phyloP scores from a whole-genome alignment of 2,329 filamentous ascomycete species.

The Chaetomium sp. region DNA sequence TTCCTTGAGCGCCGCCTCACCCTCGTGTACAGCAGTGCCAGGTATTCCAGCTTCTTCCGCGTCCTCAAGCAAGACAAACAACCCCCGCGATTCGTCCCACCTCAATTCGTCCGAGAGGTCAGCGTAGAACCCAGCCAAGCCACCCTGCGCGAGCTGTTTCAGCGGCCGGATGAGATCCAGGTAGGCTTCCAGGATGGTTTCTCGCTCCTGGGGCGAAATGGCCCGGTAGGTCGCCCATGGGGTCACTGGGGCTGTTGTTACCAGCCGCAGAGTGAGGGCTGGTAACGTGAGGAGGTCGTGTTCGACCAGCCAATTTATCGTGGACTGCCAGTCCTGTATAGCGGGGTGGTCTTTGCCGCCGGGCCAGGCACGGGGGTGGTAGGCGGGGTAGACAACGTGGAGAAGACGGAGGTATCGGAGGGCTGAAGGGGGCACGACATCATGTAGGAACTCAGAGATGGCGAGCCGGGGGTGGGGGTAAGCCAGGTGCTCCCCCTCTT shows the following conservation, averaged over 20 bases:
- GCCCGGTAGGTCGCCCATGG: neutral
- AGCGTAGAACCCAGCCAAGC: slow-evolving; percentile 2
- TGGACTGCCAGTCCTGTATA: neutral
- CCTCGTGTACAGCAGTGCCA: neutral
- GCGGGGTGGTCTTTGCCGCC: neutral
- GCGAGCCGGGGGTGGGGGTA: slow-evolving; percentile 1
- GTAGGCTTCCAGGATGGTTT: neutral
- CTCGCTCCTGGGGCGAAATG: slow-evolving; percentile 1
- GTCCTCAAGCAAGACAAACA: neutral
- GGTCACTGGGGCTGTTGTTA: neutral
- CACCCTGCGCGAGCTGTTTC: neutral
- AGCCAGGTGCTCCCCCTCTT: no score
- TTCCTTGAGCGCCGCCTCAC: neutral
- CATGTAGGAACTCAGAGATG: slow-evolving; percentile 1
- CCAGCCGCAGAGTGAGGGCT: slow-evolving; percentile 2
- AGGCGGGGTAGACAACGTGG: slow-evolving; percentile 1
- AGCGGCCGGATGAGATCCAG: neutral
- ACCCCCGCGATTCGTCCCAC: neutral
- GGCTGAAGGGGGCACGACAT: slow-evolving; percentile 1
- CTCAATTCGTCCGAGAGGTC: neutral
- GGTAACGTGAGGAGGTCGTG: neutral
- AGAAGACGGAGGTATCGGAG: slow-evolving; percentile 1
- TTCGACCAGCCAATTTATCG: neutral
- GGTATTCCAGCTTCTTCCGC: neutral
- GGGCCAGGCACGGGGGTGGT: neutral